Evolutionary conservation across 2,329 filamentous ascomycete genomes (phyloP).

Genomic region (Akanthomyces lecanii): DNA sequence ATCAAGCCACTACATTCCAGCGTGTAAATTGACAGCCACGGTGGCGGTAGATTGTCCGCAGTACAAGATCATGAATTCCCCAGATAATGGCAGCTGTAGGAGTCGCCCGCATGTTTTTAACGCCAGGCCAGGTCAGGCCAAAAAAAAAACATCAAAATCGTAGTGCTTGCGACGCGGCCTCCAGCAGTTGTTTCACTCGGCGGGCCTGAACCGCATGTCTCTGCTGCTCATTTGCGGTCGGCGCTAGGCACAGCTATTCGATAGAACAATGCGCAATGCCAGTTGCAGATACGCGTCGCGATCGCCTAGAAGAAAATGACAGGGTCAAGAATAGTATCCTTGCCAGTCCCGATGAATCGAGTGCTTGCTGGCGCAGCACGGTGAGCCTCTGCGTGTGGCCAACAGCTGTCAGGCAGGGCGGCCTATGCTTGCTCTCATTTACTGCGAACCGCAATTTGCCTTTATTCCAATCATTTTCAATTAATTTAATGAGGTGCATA

Average conservation of each 20-base stretch:
- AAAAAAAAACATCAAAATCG: background rate
- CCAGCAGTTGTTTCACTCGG: background rate
- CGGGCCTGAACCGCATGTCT: constrained; percentile 12
- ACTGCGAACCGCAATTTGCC: background rate
- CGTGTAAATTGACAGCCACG: background rate
- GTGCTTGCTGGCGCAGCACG: background rate
- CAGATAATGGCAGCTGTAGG: background rate
- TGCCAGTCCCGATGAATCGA: background rate
- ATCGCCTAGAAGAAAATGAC: background rate
- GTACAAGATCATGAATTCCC: background rate
- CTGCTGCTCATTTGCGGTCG: constrained; percentile 13
- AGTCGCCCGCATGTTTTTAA: background rate
- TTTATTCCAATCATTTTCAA: no score
- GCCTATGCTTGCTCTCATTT: constrained; percentile 2
- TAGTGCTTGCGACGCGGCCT: background rate
- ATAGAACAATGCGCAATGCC: constrained; percentile 8
- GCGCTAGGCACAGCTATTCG: background rate
- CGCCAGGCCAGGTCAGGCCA: background rate
- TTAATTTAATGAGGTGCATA: constrained; percentile 6
- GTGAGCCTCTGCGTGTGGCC: background rate
- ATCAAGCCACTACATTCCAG: background rate
- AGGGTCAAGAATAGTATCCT: background rate
- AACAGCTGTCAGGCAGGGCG: background rate
- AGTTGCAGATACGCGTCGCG: constrained; percentile 11
- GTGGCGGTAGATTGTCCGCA: background rate